These are phyloP conservation scores for Sarocladium brachiariae DNA, from an alignment of 2,329 filamentous ascomycete species.

Conservation along the genomic window DNA sequence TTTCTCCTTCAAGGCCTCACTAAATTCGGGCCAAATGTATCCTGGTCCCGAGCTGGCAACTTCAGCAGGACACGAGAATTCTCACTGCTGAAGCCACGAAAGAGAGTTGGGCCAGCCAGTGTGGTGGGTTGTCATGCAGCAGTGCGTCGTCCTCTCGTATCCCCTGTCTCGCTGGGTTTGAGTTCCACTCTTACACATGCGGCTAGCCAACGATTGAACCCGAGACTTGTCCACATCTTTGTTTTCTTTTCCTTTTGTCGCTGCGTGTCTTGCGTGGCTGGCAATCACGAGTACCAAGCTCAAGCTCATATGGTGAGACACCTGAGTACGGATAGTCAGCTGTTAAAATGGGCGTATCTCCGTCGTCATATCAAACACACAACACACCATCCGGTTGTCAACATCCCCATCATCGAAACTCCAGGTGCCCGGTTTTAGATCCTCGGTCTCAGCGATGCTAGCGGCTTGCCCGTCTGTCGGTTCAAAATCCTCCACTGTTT, in stretches of 20 bases:
- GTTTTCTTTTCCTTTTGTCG: conserved; percentile 5
- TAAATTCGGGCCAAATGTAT: background rate
- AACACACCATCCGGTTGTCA: too few relatives aligned
- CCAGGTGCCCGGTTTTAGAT: background rate
- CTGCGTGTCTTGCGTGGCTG: background rate
- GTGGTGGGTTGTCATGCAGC: background rate
- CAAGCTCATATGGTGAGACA: background rate
- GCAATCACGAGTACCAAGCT: background rate
- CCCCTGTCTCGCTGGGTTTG: background rate
- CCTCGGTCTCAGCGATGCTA: conserved; percentile 1
- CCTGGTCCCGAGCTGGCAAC: background rate
- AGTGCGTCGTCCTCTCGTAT: conserved; percentile 3
- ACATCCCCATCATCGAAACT: background rate
- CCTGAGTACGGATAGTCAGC: too few relatives aligned
- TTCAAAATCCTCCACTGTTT: background rate
- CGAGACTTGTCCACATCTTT: background rate
- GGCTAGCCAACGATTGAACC: background rate
- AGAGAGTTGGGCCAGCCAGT: background rate
- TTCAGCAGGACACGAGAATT: conserved; percentile 6
- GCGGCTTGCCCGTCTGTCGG: background rate
- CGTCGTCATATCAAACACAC: too few relatives aligned
- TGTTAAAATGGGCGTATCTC: too few relatives aligned
- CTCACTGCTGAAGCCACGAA: background rate
- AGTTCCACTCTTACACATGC: conserved; percentile 7
- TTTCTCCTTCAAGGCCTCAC: background rate